Evolutionary conservation across 345 rosid species (phyloP).

Genomic region (Eucalyptus lansdowneana): DNA sequence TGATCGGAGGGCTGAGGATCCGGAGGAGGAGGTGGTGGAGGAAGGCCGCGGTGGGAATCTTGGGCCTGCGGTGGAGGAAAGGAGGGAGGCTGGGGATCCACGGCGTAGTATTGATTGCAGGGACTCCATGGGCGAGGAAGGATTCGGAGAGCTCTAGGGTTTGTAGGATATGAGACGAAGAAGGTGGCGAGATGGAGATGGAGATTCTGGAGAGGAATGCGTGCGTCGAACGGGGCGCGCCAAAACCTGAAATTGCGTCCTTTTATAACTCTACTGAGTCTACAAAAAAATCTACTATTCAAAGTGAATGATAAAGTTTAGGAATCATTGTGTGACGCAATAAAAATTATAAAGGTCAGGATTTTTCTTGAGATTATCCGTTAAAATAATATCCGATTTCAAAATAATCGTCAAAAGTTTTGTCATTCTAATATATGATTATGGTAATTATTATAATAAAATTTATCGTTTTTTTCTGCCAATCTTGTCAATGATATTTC

Average conservation of each 20-base stretch:
- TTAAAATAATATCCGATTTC: neutral
- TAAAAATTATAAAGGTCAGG: neutral
- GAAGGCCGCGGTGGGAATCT: neutral
- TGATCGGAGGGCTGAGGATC: neutral
- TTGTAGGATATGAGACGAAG: neutral
- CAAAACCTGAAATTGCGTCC: neutral
- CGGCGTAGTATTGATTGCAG: slow-evolving; percentile 1
- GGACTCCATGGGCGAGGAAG: slow-evolving; percentile 16
- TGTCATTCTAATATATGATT: neutral
- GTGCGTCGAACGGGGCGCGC: neutral
- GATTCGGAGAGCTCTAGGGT: neutral
- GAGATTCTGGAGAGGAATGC: neutral
- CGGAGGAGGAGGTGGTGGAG: neutral
- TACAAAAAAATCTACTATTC: neutral
- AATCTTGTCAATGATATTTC: accelerated
- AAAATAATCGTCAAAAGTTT: neutral
- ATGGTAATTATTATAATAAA: neutral
- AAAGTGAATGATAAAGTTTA: neutral
- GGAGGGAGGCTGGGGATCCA: slow-evolving; percentile 6
- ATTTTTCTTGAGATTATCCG: accelerated
- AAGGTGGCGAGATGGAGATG: neutral
- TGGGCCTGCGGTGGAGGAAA: neutral
- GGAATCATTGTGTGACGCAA: neutral
- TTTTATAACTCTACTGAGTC: neutral
- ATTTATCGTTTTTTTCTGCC: accelerated